phyloP scores from a whole-genome alignment of 257 asterid species.

The Gentiana dahurica region DNA sequence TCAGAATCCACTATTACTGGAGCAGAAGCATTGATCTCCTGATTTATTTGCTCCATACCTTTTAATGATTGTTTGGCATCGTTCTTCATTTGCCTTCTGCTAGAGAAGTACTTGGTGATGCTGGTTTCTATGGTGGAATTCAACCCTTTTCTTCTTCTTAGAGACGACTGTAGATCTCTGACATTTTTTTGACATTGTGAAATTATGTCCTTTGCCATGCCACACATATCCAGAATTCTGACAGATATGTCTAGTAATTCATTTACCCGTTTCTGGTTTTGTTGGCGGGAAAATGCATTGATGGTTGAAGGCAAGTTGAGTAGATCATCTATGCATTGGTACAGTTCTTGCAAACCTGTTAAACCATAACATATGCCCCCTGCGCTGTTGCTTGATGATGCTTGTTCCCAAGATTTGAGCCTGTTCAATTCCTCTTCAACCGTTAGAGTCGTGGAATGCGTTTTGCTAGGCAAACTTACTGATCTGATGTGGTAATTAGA shows the following conservation, averaged over 20 bases:
- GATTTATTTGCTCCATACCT: constrained; percentile 13
- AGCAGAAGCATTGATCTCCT: constrained; percentile 1
- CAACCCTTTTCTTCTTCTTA: constrained; percentile 19
- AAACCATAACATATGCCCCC: constrained; percentile 10
- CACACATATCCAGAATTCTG: constrained; percentile 22
- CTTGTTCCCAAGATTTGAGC: constrained; percentile 3
- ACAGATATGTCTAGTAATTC: constrained; percentile 19
- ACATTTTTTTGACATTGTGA: constrained; percentile 16
- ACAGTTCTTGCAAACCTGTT: constrained; percentile 14
- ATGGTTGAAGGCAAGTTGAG: constrained; percentile 20
- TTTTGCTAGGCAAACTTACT: constrained; percentile 25
- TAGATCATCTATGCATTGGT: constrained; percentile 18
- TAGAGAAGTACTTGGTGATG: constrained; percentile 11
- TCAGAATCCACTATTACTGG: constrained; percentile 9
- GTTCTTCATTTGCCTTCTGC: constrained; percentile 16
- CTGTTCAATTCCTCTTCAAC: constrained; percentile 21
- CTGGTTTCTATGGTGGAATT: constrained; percentile 7
- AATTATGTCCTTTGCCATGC: constrained; percentile 9
- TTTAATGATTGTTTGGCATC: constrained; percentile 3
- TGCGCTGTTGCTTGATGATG: constrained; percentile 1
- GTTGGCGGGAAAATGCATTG: constrained; percentile 13
- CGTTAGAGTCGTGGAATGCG: constrained; percentile 23
- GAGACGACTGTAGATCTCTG: constrained; percentile 15
- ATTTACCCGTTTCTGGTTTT: constrained; percentile 12
- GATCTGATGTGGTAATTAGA: constrained; percentile 11